Base-by-base conservation (phyloP, 768 basidiomycete genomes). In the Cytidiella melzeri region DNA sequence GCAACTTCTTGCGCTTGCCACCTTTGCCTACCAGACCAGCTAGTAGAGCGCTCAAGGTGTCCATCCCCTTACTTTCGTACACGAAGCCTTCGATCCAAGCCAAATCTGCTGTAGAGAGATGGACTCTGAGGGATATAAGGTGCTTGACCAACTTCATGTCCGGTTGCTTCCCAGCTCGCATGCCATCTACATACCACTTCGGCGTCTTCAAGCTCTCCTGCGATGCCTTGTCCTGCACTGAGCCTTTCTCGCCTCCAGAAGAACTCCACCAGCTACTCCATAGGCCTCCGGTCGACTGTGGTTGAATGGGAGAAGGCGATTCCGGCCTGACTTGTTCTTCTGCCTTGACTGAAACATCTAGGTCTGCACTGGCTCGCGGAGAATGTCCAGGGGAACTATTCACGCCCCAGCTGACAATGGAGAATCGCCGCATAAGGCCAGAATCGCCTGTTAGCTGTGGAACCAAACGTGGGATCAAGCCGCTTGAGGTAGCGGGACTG, bases 51-150 rank as follows among this genome's bases (percentile, higher is more conserved):
- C 77, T 77, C 10, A 97, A 65, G 2, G 68, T 74, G 45, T 80
- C 78, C 48, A 93, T 66, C 0, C 93, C 93, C 27, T 77, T 72
- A 54, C 81, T 79, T 0, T 64, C 58, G 1, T 72, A 69, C n/a
- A 90, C 69, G 60, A 96, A 95, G 28, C 83, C 80, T 55, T 83
- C 73, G 43, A 92, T 81, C 80, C 91, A 94, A 2, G 73, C 66
- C 11, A 93, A 52, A 51, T 81, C 83, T 0, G 86, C 88, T 0
- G 92, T 93, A 2, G 92, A 89, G 1, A 96, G 70, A 58, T 91
- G 87, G 0, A 93, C 87, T 2, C 92, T 81, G 15, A 97, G 71
- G 1, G 84, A 81, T 38, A 92, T 85, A 2, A 96, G 69, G 57
- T 88, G 81, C 60, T 88, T 92, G 44, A 78, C 73, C 23, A 92